Percentiles rank a stretch among this genome's conserved stretches.
These are phyloP conservation scores for Sphenostylis stenocarpa DNA, from an alignment of 306 rosid genomes.

Conservation along the genomic window DNA sequence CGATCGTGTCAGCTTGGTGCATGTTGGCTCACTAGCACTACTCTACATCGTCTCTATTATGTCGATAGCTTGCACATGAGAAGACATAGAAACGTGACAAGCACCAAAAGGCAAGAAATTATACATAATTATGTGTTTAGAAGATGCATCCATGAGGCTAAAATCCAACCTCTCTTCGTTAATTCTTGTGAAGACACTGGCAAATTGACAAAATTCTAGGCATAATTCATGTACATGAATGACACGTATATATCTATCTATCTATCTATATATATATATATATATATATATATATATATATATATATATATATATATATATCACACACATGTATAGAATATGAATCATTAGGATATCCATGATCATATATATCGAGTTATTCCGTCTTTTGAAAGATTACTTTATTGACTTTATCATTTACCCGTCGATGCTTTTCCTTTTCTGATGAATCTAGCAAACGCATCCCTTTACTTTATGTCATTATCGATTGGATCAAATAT, in stretches of 20 bases:
- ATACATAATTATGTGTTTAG: constrained; percentile 3
- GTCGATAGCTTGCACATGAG: not conserved
- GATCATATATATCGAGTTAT: not conserved
- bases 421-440: constrained; percentile 9
- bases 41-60: constrained; percentile 13
- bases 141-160: constrained; percentile 9
- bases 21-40: constrained; percentile 23
- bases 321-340: too few relatives aligned
- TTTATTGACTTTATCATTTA: constrained; percentile 3
- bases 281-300: too few relatives aligned
- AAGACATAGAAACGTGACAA: constrained; percentile 22
- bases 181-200: constrained; percentile 20
- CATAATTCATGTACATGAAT: not conserved
- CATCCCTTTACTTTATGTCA: constrained; percentile 12
- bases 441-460: constrained; percentile 13
- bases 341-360: not conserved
- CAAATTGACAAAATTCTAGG: constrained; percentile 39
- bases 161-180: constrained; percentile 15
- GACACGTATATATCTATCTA: not conserved
- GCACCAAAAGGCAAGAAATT: constrained; percentile 11
- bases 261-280: constrained; percentile 13
- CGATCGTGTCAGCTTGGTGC: not conserved
- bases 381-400: not conserved
- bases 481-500: not conserved
- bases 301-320: constrained; percentile 16